Conservation (phyloP, 108 stramenopile genomes). For the Fistulifera pelliculosa region DNA sequence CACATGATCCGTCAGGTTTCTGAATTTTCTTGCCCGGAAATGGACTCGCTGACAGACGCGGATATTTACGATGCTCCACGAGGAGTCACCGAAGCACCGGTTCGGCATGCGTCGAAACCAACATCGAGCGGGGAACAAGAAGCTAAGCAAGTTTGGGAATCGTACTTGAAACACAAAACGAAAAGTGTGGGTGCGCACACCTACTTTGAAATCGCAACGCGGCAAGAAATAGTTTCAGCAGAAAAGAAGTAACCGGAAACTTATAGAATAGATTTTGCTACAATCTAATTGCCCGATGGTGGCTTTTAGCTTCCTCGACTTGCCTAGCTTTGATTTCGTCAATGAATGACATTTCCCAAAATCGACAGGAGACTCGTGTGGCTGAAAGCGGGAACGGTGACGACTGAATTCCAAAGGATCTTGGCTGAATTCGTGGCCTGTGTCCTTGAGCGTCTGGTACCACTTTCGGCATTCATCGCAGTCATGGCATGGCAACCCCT, state of each 20-base stretch:
- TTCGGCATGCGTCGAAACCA: conserved; percentile 8
- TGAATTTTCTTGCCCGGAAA: not conserved
- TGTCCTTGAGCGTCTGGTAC: conserved; percentile 30
- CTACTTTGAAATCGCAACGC: conserved; percentile 1
- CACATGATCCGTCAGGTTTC: conserved; percentile 23
- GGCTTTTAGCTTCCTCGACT: not conserved
- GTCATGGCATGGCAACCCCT: conserved; percentile 34
- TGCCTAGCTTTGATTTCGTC: conserved; percentile 1
- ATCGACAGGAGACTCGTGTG: conserved; percentile 7
- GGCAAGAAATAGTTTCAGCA: not conserved
- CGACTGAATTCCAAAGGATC: conserved; percentile 13
- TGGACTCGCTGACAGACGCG: not conserved
- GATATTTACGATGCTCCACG: conserved; percentile 20
- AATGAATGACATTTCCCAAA: conserved; percentile 13
- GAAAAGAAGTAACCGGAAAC: no score
- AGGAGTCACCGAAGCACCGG: conserved; percentile 14
- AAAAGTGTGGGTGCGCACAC: not conserved
- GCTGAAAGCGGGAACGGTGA: conserved; percentile 8
- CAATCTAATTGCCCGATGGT: not conserved
- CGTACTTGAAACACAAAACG: not conserved
- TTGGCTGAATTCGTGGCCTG: conserved; percentile 23
- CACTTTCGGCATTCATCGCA: conserved; percentile 26
- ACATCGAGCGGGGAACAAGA: not conserved
- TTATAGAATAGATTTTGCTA: no score
- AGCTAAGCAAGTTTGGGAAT: not conserved